Percentiles rank a stretch among this genome's conserved stretches.
phyloP scores from a whole-genome alignment of 345 rosid genomes.

The Ceriops decandra region DNA sequence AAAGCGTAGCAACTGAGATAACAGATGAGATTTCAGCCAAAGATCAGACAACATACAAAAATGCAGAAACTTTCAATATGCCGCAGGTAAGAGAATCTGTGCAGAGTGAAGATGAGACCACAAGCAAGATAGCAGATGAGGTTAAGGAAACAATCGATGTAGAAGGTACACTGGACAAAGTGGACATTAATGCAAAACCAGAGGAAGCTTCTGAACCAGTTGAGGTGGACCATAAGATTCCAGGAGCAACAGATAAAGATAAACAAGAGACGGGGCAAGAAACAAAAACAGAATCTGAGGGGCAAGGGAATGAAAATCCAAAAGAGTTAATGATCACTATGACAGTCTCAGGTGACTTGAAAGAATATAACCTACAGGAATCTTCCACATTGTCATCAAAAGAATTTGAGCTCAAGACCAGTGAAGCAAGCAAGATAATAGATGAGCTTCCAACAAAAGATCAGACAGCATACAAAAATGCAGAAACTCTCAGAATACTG shows the following conservation, averaged over 20 bases:
- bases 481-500: slow-evolving; percentile 12
- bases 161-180: not conserved
- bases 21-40: slow-evolving; percentile 10
- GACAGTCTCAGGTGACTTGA: slow-evolving; percentile 1
- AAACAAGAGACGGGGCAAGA: slow-evolving; percentile 1
- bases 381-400: slow-evolving; percentile 11
- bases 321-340: not conserved
- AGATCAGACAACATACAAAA: slow-evolving; percentile 7
- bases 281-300: slow-evolving; percentile 7
- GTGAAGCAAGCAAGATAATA: slow-evolving; percentile 17
- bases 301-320: slow-evolving; percentile 8
- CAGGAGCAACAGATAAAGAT: slow-evolving; percentile 4
- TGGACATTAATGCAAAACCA: slow-evolving; percentile 10
- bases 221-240: slow-evolving; percentile 9
- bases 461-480: slow-evolving; percentile 8
- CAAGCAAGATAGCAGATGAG: not conserved
- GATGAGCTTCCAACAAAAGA: slow-evolving; percentile 9
- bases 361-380: slow-evolving; percentile 16
- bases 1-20: slow-evolving; percentile 16
- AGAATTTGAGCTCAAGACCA: slow-evolving; percentile 11
- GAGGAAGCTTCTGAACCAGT: slow-evolving; percentile 9
- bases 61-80: slow-evolving; percentile 11
- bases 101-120: slow-evolving; percentile 8
- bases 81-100: slow-evolving; percentile 3
- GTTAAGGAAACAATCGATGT: slow-evolving; percentile 10